Conservation (phyloP, 768 basidiomycete genomes). For the Tylopilus rubrobrunneus region DNA sequence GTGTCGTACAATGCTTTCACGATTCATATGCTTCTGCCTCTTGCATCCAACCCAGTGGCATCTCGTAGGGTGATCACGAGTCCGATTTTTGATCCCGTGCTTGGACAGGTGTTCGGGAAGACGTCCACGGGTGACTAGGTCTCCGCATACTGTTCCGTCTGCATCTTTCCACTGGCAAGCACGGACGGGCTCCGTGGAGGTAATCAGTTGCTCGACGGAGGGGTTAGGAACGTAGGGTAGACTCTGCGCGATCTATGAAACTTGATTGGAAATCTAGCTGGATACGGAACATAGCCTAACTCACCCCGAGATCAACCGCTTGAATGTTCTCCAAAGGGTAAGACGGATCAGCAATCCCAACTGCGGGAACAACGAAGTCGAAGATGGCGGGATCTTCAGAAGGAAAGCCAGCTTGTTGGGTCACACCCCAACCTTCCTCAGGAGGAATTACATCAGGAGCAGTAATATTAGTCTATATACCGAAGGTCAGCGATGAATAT, state of each 20-base stretch:
- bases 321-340: not conserved
- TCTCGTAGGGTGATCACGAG: not conserved
- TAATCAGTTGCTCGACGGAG: not conserved
- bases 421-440: not conserved
- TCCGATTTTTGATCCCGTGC: constrained; percentile 11
- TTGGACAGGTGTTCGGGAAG: constrained; percentile 12
- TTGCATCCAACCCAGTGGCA: constrained; percentile 16
- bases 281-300: not conserved
- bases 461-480: not conserved
- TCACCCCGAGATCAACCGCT: not conserved
- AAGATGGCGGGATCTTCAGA: not conserved
- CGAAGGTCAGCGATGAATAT: not conserved
- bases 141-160: constrained; percentile 1
- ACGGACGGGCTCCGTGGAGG: too few relatives aligned
- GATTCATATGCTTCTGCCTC: constrained; percentile 9
- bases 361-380: not conserved
- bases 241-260: not conserved
- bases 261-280: not conserved
- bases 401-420: not conserved
- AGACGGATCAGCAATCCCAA: not conserved
- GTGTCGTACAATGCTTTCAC: constrained; percentile 20
- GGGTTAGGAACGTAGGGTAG: too few relatives aligned
- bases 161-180: constrained; percentile 6
- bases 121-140: not conserved
- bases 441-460: too few relatives aligned